Evolutionary conservation across 176 grass and related monocot species (phyloP), one percentile per base, ranked within the genome.

Genomic region (Carex scoparia): DNA sequence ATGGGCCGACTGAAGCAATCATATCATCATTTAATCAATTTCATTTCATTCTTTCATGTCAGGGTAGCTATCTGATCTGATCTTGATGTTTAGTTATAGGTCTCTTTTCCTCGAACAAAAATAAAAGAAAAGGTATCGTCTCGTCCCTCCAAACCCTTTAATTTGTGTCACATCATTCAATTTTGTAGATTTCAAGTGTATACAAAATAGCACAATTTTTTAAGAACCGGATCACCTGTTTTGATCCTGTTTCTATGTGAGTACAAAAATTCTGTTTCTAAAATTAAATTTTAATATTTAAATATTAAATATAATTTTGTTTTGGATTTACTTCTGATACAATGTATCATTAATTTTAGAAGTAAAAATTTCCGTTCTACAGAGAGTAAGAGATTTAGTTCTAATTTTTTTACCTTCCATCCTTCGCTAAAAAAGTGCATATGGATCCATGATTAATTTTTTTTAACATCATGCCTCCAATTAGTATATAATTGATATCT

Each of bases 1-100:
- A 11, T 10, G 11, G 7, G 79, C 79, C 60, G 51, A 37, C 60
- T 65, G 9, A 82, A 82, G 60, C 32, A 65, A 83, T 83, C 81
- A 83, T 76, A 76, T 76, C 71, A 76, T 14, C 61, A 69, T 83
- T 63, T 53, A 82, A 54, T 67, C 61, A 60, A 51, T 51, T 51
- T 51, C 48, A 66, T 56, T 27, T 74, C 10, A 19, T 54, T 30
- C 19, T 14, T 67, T 83, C 62, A 83, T 55, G 42, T 38, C 37
- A 82, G 15, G 32, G 28, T 60, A 18, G 15, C 78, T 80, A 14
- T 61, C 35, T 60, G 9, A 80, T 80, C 33, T 35, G 33, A 35
- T 35, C 55, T 51, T n/a, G n/a, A 74, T 30, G 14, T 54, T 49
- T 51, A 31, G 38, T 75, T 80, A 81, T 42, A 62, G 55, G 15